These are phyloP conservation scores for Phytophthora melonis DNA, from an alignment of 352 stramenopile genomes.

Conservation along the genomic window DNA sequence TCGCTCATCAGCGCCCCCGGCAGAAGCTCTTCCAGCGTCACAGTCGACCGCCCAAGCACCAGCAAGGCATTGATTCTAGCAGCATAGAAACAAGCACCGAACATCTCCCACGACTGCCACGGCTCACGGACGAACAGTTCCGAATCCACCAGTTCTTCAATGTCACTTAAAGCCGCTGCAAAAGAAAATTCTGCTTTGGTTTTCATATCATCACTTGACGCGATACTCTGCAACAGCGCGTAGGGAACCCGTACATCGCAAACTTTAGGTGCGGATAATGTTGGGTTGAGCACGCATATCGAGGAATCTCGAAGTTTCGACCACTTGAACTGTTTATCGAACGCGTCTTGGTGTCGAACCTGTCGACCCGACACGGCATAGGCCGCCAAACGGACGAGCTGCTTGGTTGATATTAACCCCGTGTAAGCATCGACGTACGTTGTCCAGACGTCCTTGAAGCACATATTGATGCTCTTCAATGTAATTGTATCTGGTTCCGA, in stretches of 20 bases:
- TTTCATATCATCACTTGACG: no score
- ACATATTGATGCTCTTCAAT: constrained; percentile 2
- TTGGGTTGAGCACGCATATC: not conserved
- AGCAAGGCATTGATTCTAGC: not conserved
- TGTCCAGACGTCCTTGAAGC: constrained; percentile 11
- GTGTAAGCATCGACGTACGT: constrained; percentile 4
- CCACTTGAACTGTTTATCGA: not conserved
- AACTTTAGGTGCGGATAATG: not conserved
- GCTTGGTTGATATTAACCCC: not conserved
- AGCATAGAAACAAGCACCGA: not conserved
- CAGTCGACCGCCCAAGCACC: not conserved
- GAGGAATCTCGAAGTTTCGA: not conserved
- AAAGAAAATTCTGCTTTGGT: no score
- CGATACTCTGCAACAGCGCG: not conserved
- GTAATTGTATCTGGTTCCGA: not conserved
- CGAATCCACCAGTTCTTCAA: no score
- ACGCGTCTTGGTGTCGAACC: not conserved
- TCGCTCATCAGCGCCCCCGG: no score
- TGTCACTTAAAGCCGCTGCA: no score
- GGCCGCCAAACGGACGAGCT: not conserved
- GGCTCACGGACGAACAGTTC: not conserved
- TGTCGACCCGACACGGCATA: not conserved
- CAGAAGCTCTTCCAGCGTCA: not conserved
- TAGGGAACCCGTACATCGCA: not conserved
- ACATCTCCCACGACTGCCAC: not conserved